Percentiles rank a stretch among this genome's conserved stretches.
phyloP scores from a whole-genome alignment of 2,329 filamentous ascomycete genomes.

The Ploettnerulaceae sp. region DNA sequence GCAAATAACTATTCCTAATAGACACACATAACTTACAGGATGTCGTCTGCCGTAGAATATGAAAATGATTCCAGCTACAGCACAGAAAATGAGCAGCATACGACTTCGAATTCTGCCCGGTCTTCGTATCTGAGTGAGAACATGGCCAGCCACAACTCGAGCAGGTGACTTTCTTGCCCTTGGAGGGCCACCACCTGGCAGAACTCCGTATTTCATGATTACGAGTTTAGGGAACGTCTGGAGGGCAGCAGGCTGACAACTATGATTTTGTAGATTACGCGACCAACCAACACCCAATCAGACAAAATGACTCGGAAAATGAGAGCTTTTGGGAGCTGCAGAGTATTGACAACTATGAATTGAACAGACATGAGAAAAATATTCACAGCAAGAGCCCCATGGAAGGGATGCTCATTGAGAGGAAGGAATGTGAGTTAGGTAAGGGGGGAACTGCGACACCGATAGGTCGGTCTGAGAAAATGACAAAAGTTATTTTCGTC shows the following conservation, averaged over 20 bases:
- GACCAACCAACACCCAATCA: neutral
- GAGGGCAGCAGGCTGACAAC: too few species aligned
- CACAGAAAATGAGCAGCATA: slow-evolving; percentile 12
- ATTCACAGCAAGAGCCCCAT: too few species aligned
- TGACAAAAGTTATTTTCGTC: too few species aligned
- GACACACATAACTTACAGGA: neutral
- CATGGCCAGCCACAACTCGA: slow-evolving; percentile 14
- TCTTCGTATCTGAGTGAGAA: slow-evolving; percentile 18
- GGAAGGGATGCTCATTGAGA: too few species aligned
- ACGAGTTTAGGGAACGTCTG: neutral
- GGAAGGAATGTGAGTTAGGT: too few species aligned
- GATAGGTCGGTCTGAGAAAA: too few species aligned
- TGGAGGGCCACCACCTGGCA: slow-evolving; percentile 8
- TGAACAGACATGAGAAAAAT: too few species aligned
- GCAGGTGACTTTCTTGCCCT: slow-evolving; percentile 12
- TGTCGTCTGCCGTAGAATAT: slow-evolving; percentile 9
- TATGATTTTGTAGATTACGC: neutral
- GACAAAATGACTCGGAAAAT: too few species aligned
- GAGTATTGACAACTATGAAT: too few species aligned
- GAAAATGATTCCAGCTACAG: slow-evolving; percentile 13
- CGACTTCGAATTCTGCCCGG: slow-evolving; percentile 21
- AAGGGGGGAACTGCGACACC: too few species aligned
- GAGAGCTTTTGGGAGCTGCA: too few species aligned
- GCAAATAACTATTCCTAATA: neutral
- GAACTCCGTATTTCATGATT: slow-evolving; percentile 12